Conservation (phyloP, 2,329 filamentous ascomycete species). For the Fusarium incarnatum region DNA sequence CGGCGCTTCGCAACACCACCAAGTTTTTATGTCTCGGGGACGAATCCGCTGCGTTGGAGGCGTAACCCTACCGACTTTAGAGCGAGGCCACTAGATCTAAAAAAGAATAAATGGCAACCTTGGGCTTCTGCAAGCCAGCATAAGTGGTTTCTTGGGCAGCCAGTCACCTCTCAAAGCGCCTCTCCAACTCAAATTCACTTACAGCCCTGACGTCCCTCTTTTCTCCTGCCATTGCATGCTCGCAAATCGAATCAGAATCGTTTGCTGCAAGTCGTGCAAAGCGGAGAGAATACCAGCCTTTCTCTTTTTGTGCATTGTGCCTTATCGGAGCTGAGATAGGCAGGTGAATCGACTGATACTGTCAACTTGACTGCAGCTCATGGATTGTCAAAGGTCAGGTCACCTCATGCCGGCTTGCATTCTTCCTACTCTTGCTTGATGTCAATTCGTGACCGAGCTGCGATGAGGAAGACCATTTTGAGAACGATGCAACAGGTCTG, state of each 20-base stretch:
- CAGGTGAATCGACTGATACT: conserved; percentile 21
- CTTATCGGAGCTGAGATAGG: conserved; percentile 36
- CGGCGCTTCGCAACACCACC: conserved; percentile 27
- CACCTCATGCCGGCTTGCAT: conserved; percentile 5
- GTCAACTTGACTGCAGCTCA: conserved; percentile 10
- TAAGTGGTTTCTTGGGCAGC: conserved; percentile 29
- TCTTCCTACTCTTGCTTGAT: neutral
- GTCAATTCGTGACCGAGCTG: neutral
- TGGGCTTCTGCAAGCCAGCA: conserved; percentile 35
- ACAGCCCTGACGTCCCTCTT: conserved; percentile 32
- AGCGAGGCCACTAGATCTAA: conserved; percentile 34
- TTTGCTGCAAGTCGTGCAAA: conserved; percentile 39
- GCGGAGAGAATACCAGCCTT: conserved; percentile 28
- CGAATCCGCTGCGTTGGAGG: conserved; percentile 36
- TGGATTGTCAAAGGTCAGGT: neutral
- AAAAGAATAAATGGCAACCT: conserved; percentile 34
- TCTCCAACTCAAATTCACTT: conserved; percentile 31
- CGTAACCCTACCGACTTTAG: conserved; percentile 27
- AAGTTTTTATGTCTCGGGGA: conserved; percentile 18
- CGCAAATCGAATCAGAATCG: conserved; percentile 40
- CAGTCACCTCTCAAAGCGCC: conserved; percentile 41
- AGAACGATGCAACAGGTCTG: neutral
- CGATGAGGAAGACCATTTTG: neutral
- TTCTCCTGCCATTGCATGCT: conserved; percentile 37
- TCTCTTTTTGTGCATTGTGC: neutral